Percentiles rank a stretch among this genome's conserved stretches.
Conservation (phyloP, 164 flowering plant genomes). For the Stephania japonica region DNA sequence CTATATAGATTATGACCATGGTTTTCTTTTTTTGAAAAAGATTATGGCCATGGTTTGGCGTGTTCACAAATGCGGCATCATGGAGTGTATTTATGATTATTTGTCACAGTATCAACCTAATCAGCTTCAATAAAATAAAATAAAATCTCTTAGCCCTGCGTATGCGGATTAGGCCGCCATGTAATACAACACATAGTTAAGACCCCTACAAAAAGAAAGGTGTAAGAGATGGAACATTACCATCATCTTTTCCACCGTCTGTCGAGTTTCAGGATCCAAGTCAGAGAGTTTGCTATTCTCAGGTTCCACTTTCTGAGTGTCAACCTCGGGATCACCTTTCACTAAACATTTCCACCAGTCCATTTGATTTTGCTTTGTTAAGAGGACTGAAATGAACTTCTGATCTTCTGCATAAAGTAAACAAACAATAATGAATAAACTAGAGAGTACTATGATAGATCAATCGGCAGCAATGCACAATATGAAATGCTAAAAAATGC, state of each 20-base stretch:
- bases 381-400: conserved; percentile 53
- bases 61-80: too few species aligned
- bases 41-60: too few species aligned
- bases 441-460: not conserved
- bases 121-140: too few species aligned
- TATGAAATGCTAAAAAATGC: too few species aligned
- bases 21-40: too few species aligned
- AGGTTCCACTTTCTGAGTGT: conserved; percentile 93
- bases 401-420: conserved; percentile 41
- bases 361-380: conserved; percentile 88
- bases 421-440: conserved; percentile 37
- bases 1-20: too few species aligned
- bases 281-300: conserved; percentile 80
- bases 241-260: conserved; percentile 96
- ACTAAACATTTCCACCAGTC: conserved; percentile 93
- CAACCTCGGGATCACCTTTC: conserved; percentile 89
- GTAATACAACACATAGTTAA: too few species aligned
- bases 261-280: conserved; percentile 81
- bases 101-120: too few species aligned
- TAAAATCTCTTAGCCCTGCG: too few species aligned
- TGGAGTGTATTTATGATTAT: too few species aligned
- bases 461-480: not conserved
- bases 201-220: too few species aligned
- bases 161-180: too few species aligned
- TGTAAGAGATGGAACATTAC: conserved; percentile 26